Base-by-base conservation (phyloP, 768 basidiomycete species). In the Boletus sensibilis region DNA sequence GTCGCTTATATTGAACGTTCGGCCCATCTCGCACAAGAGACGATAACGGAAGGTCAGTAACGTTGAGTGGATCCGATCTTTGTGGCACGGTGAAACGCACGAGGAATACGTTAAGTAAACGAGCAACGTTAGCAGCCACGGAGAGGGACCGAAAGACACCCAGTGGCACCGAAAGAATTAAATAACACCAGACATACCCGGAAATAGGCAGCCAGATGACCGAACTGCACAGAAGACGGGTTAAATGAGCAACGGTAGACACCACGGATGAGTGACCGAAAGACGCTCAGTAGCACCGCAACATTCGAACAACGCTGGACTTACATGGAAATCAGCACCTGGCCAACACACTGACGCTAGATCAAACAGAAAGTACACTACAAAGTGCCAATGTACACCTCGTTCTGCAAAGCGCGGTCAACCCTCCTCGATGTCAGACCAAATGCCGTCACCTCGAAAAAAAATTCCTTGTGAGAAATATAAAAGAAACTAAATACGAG, bases 81-180 rank as follows among this genome's bases (percentile, higher is more conserved):
- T 33, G 47, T 39, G 41, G 31, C 18, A 4, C 25, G 18, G 25
- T 2, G 29, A 31, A 46, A 21, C 27, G 23, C 1, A 13, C 27
- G 38, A 27, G 6, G 5, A 12, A 29, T n/a, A 31, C 1, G 13
- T n/a, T n/a, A n/a, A n/a, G n/a, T 14, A 14, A 33, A n/a, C 8
- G 16, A 23, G 37, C 13, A 60, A 61, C 50, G 49, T 61, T 48
- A 25, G n/a, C 34, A 14, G 9, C 44, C 44, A 54, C 9, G 34
- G n/a, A 39, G 20, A 25, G 23, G 25, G 14, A 27, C 33, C 21
- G 14, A 23, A 16, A 47, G 20, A 5, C 21, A 12, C 9, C 7
- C 23, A 12, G 23, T 44, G 23, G 40, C 5, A 31, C 35, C 5
- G 3, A n/a, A 21, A 25, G 6, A 20, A 58, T 35, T 11, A 23